Percentiles rank a stretch among this genome's conserved stretches.
Evolutionary conservation across 805 yeast genomes (phyloP).

Genomic region (Saccharomycopsis sp.): DNA sequence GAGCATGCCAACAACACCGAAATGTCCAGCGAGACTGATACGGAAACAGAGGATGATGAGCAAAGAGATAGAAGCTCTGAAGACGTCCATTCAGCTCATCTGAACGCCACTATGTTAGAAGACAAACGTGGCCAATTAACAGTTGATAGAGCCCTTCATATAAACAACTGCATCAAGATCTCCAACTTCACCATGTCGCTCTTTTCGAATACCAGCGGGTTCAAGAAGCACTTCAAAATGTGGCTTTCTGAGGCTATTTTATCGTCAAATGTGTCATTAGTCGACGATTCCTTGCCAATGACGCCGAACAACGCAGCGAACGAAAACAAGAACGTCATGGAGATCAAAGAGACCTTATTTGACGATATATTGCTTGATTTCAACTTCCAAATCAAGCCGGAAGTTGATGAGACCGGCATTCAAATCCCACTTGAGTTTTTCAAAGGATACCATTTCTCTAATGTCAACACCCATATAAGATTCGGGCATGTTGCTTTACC

Average conservation of each 20-base stretch:
- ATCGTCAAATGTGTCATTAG: background rate
- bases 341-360: slow-evolving; percentile 1
- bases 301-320: background rate
- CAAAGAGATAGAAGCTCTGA: too few species aligned
- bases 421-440: background rate
- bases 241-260: slow-evolving; percentile 1
- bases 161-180: background rate
- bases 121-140: background rate
- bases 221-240: background rate
- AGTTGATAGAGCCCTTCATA: background rate
- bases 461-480: background rate
- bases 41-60: background rate
- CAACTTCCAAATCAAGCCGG: background rate
- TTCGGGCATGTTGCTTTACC: slow-evolving; percentile 5
- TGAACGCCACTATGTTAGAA: background rate
- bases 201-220: background rate
- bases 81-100: too few species aligned
- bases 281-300: background rate
- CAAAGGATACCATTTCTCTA: background rate
- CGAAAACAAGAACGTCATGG: background rate
- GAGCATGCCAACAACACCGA: background rate
- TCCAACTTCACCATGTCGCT: background rate
- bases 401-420: too few species aligned
- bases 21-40: background rate
- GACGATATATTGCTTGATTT: background rate